Percentiles rank a stretch among this genome's conserved stretches.
phyloP scores from a whole-genome alignment of 805 yeast species.

The Candida broadrunensis region DNA sequence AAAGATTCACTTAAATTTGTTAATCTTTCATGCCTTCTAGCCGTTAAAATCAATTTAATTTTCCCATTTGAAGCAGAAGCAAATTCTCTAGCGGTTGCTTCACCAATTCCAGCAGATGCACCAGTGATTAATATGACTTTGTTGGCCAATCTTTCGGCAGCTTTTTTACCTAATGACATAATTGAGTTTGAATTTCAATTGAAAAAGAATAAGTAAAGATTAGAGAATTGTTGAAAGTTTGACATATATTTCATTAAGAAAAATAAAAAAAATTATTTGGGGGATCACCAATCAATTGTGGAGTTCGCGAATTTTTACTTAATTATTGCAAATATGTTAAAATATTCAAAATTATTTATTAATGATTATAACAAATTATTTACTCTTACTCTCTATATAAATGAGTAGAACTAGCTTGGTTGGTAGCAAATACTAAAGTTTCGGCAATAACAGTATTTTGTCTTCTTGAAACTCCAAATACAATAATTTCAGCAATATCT shows the following conservation, averaged over 20 bases:
- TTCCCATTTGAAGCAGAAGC: constrained; percentile 38
- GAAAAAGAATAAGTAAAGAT: neutral
- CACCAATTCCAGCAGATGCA: constrained; percentile 44
- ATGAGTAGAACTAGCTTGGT: constrained; percentile 79
- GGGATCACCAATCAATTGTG: neutral
- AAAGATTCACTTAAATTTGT: constrained; percentile 22
- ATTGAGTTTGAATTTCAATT: neutral
- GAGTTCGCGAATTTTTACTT: neutral
- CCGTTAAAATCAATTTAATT: constrained; percentile 34
- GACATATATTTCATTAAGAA: neutral
- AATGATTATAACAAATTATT: too few relatives aligned
- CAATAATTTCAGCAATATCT: constrained; percentile 74
- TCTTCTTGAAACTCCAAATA: constrained; percentile 64
- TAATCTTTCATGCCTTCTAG: constrained; percentile 33
- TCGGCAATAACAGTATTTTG: constrained; percentile 77
- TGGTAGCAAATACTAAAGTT: constrained; percentile 75
- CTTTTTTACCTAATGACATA: constrained; percentile 37
- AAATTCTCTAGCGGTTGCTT: constrained; percentile 37
- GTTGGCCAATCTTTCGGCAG: constrained; percentile 37
- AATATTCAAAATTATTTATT: too few relatives aligned
- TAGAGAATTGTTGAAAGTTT: neutral
- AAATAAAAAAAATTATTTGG: neutral
- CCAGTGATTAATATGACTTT: constrained; percentile 38
- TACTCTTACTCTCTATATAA: constrained; percentile 32
- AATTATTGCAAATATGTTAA: neutral